Evolutionary conservation across 2,329 filamentous ascomycete species (phyloP), one percentile per base, ranked within the genome.

Genomic region (Arachnopeziza araneosa): DNA sequence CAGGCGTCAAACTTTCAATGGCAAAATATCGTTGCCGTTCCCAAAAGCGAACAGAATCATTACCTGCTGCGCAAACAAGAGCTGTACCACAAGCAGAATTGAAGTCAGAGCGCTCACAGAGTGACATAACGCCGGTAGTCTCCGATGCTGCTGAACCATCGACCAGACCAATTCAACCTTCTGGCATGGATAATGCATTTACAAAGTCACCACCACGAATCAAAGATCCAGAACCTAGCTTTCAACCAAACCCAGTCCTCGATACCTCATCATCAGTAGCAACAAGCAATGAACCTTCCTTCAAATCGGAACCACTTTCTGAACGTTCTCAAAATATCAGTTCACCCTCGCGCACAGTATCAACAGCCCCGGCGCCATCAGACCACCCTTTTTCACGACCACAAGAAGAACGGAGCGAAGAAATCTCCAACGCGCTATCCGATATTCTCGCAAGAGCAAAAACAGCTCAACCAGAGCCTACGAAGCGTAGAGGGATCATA

Each of bases 1-100:
- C 77, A 0, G 83, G 83, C 30, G 72, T 77, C 57, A 77, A 75
- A 67, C 76, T 81, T 59, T 69, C 79, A 12, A 80, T 80, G 55
- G 73, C 76, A 23, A 72, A 76, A 30, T 83, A 81, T 68, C 64
- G 73, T 22, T 72, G 76, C 55, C 69, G 68, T 49, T 64, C 67
- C 1, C 70, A 72, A 62, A 71, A 67, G 36, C 60, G 58, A 54
- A 55, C 63, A 52, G 62, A 63, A 58, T 63, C 66, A 44, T 52
- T 69, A 32, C 64, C 66, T 61, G 62, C 50, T 9, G 53, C 55
- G 48, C 57, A 24, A 53, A 23, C 52, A 10, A 54, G 24, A 51
- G 24, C 51, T 14, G 17, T 44, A 17, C 36, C 36, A 19, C 6
- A 8, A 44, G 6, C 54, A 36, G 60, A 60, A 17, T 19, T 12